Base-by-base conservation (phyloP, 306 rosid species). In the Quercus berberidifolia region DNA sequence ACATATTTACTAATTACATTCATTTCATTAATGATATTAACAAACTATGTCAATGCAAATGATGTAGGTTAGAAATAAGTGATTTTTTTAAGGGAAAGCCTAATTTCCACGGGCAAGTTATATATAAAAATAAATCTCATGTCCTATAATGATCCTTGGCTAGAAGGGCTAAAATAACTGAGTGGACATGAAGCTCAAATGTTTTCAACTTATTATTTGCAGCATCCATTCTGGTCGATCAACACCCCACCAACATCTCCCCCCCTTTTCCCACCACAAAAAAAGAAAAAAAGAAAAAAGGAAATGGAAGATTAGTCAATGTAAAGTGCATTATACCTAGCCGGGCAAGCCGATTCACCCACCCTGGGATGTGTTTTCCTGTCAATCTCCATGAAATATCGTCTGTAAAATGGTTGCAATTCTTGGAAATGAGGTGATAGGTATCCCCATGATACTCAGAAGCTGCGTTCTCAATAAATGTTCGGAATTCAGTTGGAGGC, bases 341-440 rank as follows among this genome's bases (percentile, higher is more conserved):
- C 15, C 82, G 93, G 64, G 99, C 99, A 82, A 96, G 99, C 75
- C 98, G 91, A 86, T 96, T 96, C 57, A 96, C 97, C 99, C 99
- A 96, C 28, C 98, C 94, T 5, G 99, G 99, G 78, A 91, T 84
- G 72, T 70, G 78, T 86, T 83, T 96, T 76, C 91, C 87, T 4
- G 86, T 89, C 93, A 96, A 88, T 85, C 93, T 89, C 62, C 23
- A 46, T 0, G 90, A 83, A 51, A 96, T 77, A 84, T 93, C 97
- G 74, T 91, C 93, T 5, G 99, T 90, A 82, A 96, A 96, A 78
- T 96, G 98, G 80, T 96, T 96, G 86, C 99, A 96, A 77, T 96
- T 96, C 88, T 93, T 93, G 85, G 99, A 83, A 76, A 93, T 85
- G 79, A 96, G 99, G 77, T 96, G 96, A 86, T 96, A 96, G 33